phyloP scores from a whole-genome alignment of 352 stramenopile genomes.

The Globisporangium irregulare region DNA sequence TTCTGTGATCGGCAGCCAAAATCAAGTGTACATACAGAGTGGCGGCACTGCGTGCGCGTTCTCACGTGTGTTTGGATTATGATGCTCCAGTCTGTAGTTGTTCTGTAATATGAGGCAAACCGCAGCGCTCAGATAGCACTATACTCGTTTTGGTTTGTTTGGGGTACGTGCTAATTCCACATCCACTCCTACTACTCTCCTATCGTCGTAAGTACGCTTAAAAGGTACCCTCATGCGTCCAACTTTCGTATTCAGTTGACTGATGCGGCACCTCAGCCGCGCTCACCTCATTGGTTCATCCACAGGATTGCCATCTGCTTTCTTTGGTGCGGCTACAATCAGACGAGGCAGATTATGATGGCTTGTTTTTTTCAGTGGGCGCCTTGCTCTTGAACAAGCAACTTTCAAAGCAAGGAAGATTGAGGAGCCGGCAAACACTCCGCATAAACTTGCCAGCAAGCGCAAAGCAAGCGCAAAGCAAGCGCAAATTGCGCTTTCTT shows the following conservation, averaged over 20 bases:
- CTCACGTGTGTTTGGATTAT: neutral
- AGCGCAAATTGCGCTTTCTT: neutral
- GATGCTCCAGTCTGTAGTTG: neutral
- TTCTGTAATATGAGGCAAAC: neutral
- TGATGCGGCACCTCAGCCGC: neutral
- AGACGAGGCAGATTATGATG: slow-evolving; percentile 1
- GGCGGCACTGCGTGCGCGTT: neutral
- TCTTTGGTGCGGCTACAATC: slow-evolving; percentile 4
- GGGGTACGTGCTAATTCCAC: neutral
- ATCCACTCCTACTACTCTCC: neutral
- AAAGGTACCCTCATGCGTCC: neutral
- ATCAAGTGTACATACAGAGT: neutral
- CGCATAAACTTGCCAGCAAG: neutral
- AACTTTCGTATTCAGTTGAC: neutral
- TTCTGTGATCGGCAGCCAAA: neutral
- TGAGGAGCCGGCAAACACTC: neutral
- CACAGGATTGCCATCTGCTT: slow-evolving; percentile 3
- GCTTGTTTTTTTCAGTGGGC: neutral
- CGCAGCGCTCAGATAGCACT: neutral
- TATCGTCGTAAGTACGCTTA: neutral
- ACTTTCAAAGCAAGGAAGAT: neutral
- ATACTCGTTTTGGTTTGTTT: neutral
- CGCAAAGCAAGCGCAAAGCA: neutral
- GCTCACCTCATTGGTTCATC: slow-evolving; percentile 5
- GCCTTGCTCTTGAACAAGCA: slow-evolving; percentile 3